These are phyloP conservation scores for Pleurotus salmoneostramineus DNA, from an alignment of 768 basidiomycete species.

Conservation along the genomic window DNA sequence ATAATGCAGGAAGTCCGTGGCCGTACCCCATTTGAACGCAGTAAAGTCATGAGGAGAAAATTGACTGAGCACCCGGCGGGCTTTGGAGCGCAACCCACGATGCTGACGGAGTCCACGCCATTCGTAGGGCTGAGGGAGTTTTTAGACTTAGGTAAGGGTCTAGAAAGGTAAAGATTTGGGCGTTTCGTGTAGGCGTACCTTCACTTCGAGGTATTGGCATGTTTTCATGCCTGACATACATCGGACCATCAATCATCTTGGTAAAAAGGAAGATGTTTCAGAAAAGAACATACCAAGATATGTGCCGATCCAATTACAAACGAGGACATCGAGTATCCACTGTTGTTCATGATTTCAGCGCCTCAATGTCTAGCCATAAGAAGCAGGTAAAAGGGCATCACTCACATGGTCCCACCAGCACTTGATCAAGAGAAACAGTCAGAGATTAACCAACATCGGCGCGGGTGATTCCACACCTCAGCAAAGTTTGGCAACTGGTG, in stretches of 20 bases:
- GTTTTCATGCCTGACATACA: constrained; percentile 69
- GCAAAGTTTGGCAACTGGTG: constrained; percentile 88
- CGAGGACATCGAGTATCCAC: constrained; percentile 85
- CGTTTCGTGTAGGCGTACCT: constrained; percentile 38
- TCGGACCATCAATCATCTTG: constrained; percentile 10
- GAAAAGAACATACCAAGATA: constrained; percentile 52
- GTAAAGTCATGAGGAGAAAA: constrained; percentile 89
- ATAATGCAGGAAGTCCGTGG: constrained; percentile 70
- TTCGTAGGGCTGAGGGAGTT: constrained; percentile 58
- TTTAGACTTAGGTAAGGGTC: constrained; percentile 8
- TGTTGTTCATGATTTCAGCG: constrained; percentile 21
- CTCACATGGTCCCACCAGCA: constrained; percentile 94
- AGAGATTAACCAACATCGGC: constrained; percentile 9
- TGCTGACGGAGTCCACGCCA: constrained; percentile 84
- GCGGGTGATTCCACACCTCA: constrained; percentile 52
- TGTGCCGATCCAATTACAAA: constrained; percentile 88
- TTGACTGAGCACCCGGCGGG: constrained; percentile 74
- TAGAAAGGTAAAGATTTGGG: constrained; percentile 9
- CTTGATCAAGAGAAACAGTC: constrained; percentile 31
- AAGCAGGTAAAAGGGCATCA: constrained; percentile 13
- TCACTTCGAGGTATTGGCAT: constrained; percentile 85
- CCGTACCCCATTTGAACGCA: constrained; percentile 84
- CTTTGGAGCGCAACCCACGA: constrained; percentile 74
- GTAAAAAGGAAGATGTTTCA: background rate
- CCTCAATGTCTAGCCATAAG: constrained; percentile 6